Conservation (phyloP, 2,329 filamentous ascomycete species). For the Diaporthe nobilis region DNA sequence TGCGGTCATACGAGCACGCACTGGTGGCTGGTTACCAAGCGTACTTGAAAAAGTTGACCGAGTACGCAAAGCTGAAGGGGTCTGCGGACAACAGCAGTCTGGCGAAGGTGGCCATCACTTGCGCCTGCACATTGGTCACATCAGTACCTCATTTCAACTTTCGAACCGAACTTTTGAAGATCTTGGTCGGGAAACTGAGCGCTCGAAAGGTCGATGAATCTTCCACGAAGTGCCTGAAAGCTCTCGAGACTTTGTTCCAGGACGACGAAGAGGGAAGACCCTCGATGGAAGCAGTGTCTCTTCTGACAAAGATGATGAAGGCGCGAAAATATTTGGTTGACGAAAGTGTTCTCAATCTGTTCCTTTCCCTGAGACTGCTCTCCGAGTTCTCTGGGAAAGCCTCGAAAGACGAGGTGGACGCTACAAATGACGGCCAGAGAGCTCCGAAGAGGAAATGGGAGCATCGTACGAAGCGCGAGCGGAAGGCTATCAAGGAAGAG, state of each 20-base stretch:
- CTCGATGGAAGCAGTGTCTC: conserved; percentile 86
- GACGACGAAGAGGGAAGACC: conserved; percentile 92
- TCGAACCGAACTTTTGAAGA: conserved; percentile 86
- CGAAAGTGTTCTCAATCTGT: conserved; percentile 89
- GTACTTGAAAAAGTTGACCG: conserved; percentile 83
- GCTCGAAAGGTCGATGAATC: conserved; percentile 79
- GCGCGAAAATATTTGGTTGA: conserved; percentile 85
- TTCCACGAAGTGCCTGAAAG: conserved; percentile 82
- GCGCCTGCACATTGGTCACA: conserved; percentile 84
- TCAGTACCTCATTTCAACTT: conserved; percentile 98
- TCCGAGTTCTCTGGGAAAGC: conserved; percentile 89
- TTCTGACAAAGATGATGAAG: conserved; percentile 96
- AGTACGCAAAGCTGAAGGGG: conserved; percentile 71
- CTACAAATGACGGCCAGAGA: conserved; percentile 59
- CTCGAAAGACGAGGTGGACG: conserved; percentile 82
- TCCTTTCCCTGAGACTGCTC: conserved; percentile 89
- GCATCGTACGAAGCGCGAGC: conserved; percentile 89
- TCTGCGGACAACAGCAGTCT: conserved; percentile 64
- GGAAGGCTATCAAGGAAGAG: conserved; percentile 87
- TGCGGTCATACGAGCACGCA: conserved; percentile 89
- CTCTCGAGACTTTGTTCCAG: conserved; percentile 84
- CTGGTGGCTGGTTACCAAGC: conserved; percentile 87
- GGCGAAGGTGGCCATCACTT: conserved; percentile 84
- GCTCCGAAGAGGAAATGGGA: conserved; percentile 82
- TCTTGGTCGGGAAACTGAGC: conserved; percentile 87